These are phyloP conservation scores for Polyplosphaeria fusca DNA, from an alignment of 495 filamentous ascomycete genomes.

Conservation along the genomic window DNA sequence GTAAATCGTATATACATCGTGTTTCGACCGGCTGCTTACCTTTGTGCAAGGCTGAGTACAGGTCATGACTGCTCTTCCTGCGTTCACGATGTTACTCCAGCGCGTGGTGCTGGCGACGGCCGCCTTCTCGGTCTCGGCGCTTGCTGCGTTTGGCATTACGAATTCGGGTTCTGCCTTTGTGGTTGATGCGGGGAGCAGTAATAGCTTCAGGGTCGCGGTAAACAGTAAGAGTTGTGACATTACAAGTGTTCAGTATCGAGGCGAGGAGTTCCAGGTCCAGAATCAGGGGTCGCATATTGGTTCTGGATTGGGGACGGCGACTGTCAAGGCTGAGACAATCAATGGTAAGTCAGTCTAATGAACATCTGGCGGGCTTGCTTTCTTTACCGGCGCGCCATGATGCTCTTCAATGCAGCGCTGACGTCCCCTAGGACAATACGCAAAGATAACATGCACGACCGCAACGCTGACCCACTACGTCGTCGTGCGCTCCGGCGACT, in stretches of 20 bases:
- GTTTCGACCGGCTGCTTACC: too few species aligned
- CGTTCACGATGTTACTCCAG: constrained; percentile 17
- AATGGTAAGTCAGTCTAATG: constrained; percentile 30
- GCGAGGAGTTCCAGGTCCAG: constrained; percentile 32
- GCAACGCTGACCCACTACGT: constrained; percentile 61
- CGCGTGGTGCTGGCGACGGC: constrained; percentile 8
- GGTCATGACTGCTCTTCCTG: not conserved
- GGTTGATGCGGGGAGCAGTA: constrained; percentile 54
- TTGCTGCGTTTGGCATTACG: constrained; percentile 28
- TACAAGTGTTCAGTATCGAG: constrained; percentile 58
- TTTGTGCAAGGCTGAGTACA: not conserved
- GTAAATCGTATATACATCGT: too few species aligned
- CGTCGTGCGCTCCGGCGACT: constrained; percentile 57
- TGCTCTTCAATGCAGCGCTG: too few species aligned
- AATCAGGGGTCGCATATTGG: not conserved
- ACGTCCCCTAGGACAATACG: constrained; percentile 44
- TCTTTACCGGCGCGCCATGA: too few species aligned
- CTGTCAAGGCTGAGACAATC: constrained; percentile 52
- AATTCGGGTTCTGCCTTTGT: constrained; percentile 39
- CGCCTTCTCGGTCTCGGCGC: constrained; percentile 17
- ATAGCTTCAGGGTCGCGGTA: constrained; percentile 57
- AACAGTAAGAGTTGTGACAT: constrained; percentile 59
- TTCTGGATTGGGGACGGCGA: constrained; percentile 59
- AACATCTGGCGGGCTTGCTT: too few species aligned
- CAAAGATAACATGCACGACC: constrained; percentile 61